Percentiles rank a stretch among this genome's conserved stretches.
Evolutionary conservation across 148 eudicot species (phyloP).

Genomic region (Chenopodium album): DNA sequence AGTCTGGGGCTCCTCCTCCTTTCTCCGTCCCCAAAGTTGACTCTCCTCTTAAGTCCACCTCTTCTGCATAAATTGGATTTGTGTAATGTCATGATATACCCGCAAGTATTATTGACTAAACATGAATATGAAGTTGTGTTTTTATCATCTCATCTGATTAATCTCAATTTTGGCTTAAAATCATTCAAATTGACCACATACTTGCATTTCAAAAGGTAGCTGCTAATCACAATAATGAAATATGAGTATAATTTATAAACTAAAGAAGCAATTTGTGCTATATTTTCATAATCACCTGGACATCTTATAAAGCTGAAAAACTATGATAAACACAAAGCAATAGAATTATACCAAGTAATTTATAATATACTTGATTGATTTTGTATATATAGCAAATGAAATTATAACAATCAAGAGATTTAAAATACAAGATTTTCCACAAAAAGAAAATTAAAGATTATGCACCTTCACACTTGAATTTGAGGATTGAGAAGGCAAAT

Average conservation of each 20-base stretch:
- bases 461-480: background rate
- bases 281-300: background rate
- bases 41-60: constrained; percentile 24
- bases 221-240: no score
- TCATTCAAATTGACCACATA: no score
- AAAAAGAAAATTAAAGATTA: background rate
- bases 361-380: no score
- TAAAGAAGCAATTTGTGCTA: no score
- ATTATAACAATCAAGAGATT: no score
- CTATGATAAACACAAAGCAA: background rate
- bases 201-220: no score
- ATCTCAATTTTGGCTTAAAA: no score
- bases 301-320: background rate
- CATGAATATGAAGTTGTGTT: background rate
- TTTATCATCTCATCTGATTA: no score
- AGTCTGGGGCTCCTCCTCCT: constrained; percentile 34
- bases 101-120: background rate
- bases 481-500: background rate
- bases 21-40: constrained; percentile 4
- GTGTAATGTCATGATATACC: background rate
- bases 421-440: no score
- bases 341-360: background rate
- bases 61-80: constrained; percentile 15
- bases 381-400: no score
- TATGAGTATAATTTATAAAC: no score